These are phyloP conservation scores for Mucor racemosus DNA, from an alignment of 371 early-diverging fungal species.

Conservation along the genomic window DNA sequence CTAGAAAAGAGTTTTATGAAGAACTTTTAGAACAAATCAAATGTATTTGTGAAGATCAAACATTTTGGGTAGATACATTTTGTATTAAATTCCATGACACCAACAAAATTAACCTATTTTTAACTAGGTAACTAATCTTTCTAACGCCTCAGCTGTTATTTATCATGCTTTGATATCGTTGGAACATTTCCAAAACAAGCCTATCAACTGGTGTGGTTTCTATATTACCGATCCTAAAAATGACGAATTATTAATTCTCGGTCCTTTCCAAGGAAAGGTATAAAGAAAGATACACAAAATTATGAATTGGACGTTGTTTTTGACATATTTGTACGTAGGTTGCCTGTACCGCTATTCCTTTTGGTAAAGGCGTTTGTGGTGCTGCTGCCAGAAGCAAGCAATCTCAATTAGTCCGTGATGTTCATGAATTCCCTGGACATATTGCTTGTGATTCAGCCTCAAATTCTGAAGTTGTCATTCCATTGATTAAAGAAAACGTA, in stretches of 20 bases:
- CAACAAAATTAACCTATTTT: too few species aligned
- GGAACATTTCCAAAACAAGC: constrained; percentile 66
- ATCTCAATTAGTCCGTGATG: constrained; percentile 76
- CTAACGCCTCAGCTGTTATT: constrained; percentile 82
- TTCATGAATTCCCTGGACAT: constrained; percentile 87
- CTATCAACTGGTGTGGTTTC: constrained; percentile 94
- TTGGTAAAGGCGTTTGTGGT: constrained; percentile 92
- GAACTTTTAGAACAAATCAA: constrained; percentile 54
- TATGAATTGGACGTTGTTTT: background rate
- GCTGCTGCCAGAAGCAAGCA: constrained; percentile 63
- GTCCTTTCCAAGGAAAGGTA: constrained; percentile 92
- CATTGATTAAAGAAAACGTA: constrained; percentile 67
- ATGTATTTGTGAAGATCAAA: constrained; percentile 58
- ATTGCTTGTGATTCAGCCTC: constrained; percentile 92
- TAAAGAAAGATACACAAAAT: background rate
- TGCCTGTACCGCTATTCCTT: constrained; percentile 85
- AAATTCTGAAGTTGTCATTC: constrained; percentile 90
- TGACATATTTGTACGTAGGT: constrained; percentile 35
- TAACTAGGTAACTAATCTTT: constrained; percentile 70
- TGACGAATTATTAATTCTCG: constrained; percentile 64
- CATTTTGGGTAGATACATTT: constrained; percentile 52
- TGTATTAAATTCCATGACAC: background rate
- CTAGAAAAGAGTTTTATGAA: constrained; percentile 60
- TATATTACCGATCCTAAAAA: constrained; percentile 70
- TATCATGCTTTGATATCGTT: constrained; percentile 71